A percentile compares a stretch with the other conserved stretches of the same genome.
Conservation (phyloP, 2,329 filamentous ascomycete species). For the Diaporthe eres region DNA sequence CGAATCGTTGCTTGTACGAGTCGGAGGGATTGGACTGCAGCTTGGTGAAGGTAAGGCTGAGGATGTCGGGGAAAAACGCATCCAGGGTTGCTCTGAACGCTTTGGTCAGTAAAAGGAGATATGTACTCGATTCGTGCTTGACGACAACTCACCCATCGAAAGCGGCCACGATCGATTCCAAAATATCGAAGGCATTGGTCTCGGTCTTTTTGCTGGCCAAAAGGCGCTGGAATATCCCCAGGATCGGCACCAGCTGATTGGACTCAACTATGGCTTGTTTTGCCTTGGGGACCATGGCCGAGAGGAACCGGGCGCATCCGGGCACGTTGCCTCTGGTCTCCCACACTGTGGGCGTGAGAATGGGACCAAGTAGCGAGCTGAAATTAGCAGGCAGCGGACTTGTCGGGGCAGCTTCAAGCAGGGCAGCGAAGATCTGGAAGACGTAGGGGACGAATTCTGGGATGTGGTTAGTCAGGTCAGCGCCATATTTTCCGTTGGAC, state of each 20-base stretch:
- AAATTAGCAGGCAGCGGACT: constrained; percentile 86
- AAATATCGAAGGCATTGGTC: constrained; percentile 87
- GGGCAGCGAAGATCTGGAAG: constrained; percentile 93
- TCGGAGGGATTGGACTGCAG: constrained; percentile 79
- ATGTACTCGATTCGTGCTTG: background rate
- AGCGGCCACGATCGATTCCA: constrained; percentile 83
- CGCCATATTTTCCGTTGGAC: background rate
- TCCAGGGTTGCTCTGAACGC: constrained; percentile 72
- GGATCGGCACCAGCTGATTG: constrained; percentile 86
- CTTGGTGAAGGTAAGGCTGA: constrained; percentile 86
- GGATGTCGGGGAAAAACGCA: constrained; percentile 82
- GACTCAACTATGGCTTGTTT: constrained; percentile 79
- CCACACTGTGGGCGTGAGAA: constrained; percentile 89
- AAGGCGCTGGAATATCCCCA: constrained; percentile 97
- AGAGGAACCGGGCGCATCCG: constrained; percentile 86
- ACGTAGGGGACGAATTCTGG: constrained; percentile 95
- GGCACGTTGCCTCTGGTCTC: constrained; percentile 94
- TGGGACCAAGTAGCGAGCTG: constrained; percentile 80
- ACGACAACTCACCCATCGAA: constrained; percentile 75
- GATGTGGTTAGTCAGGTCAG: constrained; percentile 48
- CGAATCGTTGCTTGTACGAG: constrained; percentile 87
- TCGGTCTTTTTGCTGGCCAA: constrained; percentile 87
- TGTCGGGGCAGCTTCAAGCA: constrained; percentile 87
- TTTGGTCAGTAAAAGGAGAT: constrained; percentile 19
- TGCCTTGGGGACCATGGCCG: constrained; percentile 85